phyloP scores from a whole-genome alignment of 257 asterid species.

The Eucommia ulmoides region DNA sequence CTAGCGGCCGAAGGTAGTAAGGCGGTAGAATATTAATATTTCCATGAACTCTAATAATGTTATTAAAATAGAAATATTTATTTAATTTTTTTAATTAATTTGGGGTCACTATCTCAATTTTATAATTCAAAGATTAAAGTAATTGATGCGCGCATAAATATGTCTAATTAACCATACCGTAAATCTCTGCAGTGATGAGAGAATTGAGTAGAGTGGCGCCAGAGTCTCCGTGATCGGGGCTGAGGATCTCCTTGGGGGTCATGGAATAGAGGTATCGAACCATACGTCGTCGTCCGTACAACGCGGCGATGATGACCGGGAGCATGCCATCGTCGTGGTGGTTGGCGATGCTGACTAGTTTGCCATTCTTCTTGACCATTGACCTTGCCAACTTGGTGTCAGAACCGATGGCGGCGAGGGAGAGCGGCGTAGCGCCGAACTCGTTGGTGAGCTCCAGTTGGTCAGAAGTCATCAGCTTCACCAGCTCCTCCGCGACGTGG shows the following conservation, averaged over 20 bases:
- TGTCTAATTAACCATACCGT: background rate
- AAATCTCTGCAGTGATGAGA: background rate
- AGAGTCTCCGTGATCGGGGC: background rate
- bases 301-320: background rate
- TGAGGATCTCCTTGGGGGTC: background rate
- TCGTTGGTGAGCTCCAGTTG: background rate
- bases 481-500: background rate
- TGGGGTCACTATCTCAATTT: too few species aligned
- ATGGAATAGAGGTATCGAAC: background rate
- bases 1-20: too few species aligned
- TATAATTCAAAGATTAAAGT: background rate
- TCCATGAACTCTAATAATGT: too few species aligned
- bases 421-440: background rate
- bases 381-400: background rate
- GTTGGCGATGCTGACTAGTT: background rate
- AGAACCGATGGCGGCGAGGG: background rate
- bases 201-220: background rate
- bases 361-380: background rate
- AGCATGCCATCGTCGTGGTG: background rate
- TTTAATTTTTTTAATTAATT: too few species aligned
- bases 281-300: background rate
- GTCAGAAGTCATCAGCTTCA: background rate
- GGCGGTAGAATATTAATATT: too few species aligned
- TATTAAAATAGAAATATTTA: too few species aligned
- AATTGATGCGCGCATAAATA: background rate